Conservation (phyloP, 306 rosid genomes). For the Cucumis hystrix region DNA sequence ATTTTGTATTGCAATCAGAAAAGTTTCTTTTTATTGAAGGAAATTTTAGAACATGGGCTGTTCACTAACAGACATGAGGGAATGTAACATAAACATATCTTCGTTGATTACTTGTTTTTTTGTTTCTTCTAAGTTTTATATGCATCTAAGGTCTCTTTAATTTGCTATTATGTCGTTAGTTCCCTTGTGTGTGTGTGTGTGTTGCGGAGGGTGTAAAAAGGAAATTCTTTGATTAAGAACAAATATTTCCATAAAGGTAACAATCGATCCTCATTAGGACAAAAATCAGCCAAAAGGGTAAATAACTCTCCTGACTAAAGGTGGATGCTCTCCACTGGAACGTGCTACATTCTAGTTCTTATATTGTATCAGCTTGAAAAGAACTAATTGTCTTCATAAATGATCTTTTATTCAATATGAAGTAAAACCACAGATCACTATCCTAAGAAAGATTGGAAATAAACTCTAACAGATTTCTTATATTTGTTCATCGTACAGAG, state of each 20-base stretch:
- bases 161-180: no score
- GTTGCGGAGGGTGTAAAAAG: not conserved
- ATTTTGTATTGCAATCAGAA: not conserved
- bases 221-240: not conserved
- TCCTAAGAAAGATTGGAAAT: not conserved
- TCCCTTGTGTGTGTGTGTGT: not conserved
- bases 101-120: not conserved
- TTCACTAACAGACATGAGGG: not conserved
- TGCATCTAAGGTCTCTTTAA: not conserved
- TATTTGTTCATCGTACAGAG: not conserved
- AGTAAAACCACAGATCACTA: not conserved
- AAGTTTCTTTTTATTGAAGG: not conserved
- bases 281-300: not conserved
- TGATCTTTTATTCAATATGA: not conserved
- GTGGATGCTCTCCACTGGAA: not conserved
- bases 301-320: not conserved
- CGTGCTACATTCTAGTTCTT: not conserved
- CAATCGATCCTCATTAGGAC: not conserved
- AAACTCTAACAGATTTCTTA: not conserved
- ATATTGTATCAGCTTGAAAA: not conserved
- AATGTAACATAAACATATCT: not conserved
- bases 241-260: not conserved
- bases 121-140: not conserved
- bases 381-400: not conserved
- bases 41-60: not conserved